A percentile compares a stretch with the other conserved stretches of the same genome.
Evolutionary conservation across 306 rosid genomes (phyloP).

Genomic region (Rubus parviflorus): DNA sequence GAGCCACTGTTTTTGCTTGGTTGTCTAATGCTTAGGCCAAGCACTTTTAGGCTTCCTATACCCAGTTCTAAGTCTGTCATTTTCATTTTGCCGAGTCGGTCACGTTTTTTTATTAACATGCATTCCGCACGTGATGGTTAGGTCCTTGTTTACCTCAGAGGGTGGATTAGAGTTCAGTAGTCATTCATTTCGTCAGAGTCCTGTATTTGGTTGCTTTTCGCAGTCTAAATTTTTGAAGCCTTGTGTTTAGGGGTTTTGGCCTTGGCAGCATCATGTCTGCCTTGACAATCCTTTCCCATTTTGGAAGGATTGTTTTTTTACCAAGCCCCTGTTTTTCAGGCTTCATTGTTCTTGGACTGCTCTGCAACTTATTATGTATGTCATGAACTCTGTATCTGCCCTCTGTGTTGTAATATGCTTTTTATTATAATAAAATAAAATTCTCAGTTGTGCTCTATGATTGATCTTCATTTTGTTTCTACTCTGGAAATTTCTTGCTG

Average conservation of each 20-base stretch:
- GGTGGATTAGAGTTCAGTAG: conserved; percentile 42
- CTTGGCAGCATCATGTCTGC: conserved; percentile 71
- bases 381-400: conserved; percentile 31
- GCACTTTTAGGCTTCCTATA: conserved; percentile 19
- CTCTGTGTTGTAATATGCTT: conserved; percentile 57
- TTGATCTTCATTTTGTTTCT: background rate
- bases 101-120: conserved; percentile 34
- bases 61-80: conserved; percentile 39
- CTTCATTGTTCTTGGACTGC: conserved; percentile 44
- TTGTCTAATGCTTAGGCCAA: conserved; percentile 36
- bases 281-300: conserved; percentile 47
- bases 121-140: conserved; percentile 52
- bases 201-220: conserved; percentile 43
- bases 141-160: conserved; percentile 52
- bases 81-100: conserved; percentile 46
- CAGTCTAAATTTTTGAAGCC: conserved; percentile 61
- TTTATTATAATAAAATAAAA: conserved; percentile 41
- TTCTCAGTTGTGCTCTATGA: conserved; percentile 20
- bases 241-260: conserved; percentile 65
- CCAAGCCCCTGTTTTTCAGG: conserved; percentile 65
- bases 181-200: conserved; percentile 5
- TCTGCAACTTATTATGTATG: conserved; percentile 39
- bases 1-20: conserved; percentile 53
- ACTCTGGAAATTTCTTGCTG: background rate
- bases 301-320: conserved; percentile 52